Evolutionary conservation across 148 eudicot species (phyloP), one percentile per base, ranked within the genome.

Genomic region (Gaultheria prostrata): DNA sequence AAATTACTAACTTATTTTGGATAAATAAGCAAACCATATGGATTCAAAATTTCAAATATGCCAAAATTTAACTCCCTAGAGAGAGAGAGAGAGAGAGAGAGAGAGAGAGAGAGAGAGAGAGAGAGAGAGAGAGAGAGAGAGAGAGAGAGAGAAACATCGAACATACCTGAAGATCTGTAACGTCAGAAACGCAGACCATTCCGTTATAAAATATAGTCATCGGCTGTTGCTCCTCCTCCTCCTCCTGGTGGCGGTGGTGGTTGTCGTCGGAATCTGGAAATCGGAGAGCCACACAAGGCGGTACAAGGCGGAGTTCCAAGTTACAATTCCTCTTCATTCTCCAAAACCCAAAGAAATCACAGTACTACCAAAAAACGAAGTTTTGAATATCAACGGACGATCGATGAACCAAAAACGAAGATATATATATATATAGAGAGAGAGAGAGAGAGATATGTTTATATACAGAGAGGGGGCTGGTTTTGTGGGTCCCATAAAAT

Each of bases 151-250:
- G 76, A 26, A 1, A 14, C 1, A 39, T 39, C 43, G 43, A 39
- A 39, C 43, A 20, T 65, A 91, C 93, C 92, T 89, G 92, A 80
- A 89, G 75, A 76, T 89, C 90, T 0, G 91, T 88, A 53, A 80
- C 89, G 24, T 92, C 89, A 26, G 86, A 89, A 50, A 85, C 86
- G 74, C 86, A 82, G 61, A 88, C 80, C 67, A 53, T 86, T 83
- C 91, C 92, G 18, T 87, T 77, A 72, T 87, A 90, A 82, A 90
- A 87, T 24, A 92, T 86, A 9, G 92, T 90, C 46, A 90, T 69
- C 86, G 74, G 88, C 33, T 86, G 87, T 33, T 75, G 53, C n/a
- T 13, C 15, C 8, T 26, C 45, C 14, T 39, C 45, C 43, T 15
- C 15, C 21, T 70, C 28, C 43, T 61, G n/a, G 3, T 4, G 79